These are phyloP conservation scores for Solanum tacnaense DNA, from an alignment of 257 asterid genomes.

Conservation along the genomic window DNA sequence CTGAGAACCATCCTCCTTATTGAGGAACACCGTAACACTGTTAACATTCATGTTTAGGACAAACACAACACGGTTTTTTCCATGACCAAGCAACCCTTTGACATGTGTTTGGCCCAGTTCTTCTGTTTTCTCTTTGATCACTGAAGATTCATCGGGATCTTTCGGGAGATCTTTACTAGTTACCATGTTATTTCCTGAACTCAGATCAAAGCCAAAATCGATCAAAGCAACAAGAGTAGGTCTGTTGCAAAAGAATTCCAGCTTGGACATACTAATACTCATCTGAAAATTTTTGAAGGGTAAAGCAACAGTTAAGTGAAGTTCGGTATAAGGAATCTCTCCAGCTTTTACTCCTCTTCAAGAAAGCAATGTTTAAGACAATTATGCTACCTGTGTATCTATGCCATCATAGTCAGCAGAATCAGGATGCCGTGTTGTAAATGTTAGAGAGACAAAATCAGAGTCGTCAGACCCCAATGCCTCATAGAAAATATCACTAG, in stretches of 20 bases:
- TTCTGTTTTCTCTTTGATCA: slow-evolving; percentile 51
- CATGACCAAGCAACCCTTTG: slow-evolving; percentile 80
- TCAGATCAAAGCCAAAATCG: slow-evolving; percentile 64
- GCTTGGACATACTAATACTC: slow-evolving; percentile 93
- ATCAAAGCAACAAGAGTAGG: slow-evolving; percentile 96
- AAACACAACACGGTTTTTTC: slow-evolving; percentile 89
- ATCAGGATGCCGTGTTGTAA: slow-evolving; percentile 52
- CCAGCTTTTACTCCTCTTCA: slow-evolving; percentile 7
- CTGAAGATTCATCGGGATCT: slow-evolving; percentile 27
- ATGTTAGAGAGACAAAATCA: slow-evolving; percentile 85
- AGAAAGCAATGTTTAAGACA: neutral
- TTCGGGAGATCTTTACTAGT: slow-evolving; percentile 14
- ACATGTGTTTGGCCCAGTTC: slow-evolving; percentile 55
- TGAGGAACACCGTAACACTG: slow-evolving; percentile 82
- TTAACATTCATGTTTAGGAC: slow-evolving; percentile 84
- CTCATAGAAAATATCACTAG: slow-evolving; percentile 75
- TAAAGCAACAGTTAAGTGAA: slow-evolving; percentile 16
- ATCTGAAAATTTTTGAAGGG: slow-evolving; percentile 40
- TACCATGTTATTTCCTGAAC: slow-evolving; percentile 29
- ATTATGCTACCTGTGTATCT: slow-evolving; percentile 74
- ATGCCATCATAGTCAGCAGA: slow-evolving; percentile 87
- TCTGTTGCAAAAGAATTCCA: slow-evolving; percentile 92
- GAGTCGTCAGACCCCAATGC: slow-evolving; percentile 77
- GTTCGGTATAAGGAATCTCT: neutral
- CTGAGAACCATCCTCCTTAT: slow-evolving; percentile 91